Evolutionary conservation across 257 asterid species (phyloP), one percentile per base, ranked within the genome.

Genomic region (Salvia miltiorrhiza): DNA sequence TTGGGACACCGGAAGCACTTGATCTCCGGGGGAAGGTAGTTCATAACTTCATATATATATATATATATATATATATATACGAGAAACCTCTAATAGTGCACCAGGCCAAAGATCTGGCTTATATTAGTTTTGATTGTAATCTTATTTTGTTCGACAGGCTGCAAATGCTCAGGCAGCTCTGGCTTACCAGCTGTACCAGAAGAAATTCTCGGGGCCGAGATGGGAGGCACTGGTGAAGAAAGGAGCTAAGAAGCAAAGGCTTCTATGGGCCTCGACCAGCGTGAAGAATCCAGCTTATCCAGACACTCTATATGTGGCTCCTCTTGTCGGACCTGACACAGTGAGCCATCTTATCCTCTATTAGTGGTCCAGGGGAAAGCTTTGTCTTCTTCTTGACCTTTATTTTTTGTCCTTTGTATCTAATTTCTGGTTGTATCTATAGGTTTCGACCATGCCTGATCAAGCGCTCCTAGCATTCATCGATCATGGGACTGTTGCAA

Each of bases 371-470:
- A 17, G 19, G 33, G 55, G 54, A 53, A 23, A 0, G 3, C 11
- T 9, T 10, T 8, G 43, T 37, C 13, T 37, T 37, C 12, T 37
- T 37, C 13, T 9, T 37, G 43, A 37, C 16, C 62, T 39, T 40
- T 9, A 4, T 23, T 49, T 8, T 66, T 19, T 55, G 53, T 62
- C 4, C 8, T 58, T 58, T 8, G 26, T 21, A 5, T 52, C 61
- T 24, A 39, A 50, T 13, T 33, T 54, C 9, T 62, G 5, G 5
- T 32, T 16, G 3, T 65, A 52, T 28, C 4, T 40, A 30, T 49
- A 94, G 99, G 99, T 94, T 60, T 91, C 98, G 3, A 94, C 99
- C 47, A 94, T 94, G 99, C 99, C 99, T 2, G 99, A 94, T 70
- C 98, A 91, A 81, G 99, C 99, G n/a, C 97, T 94, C 49, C 86